Conservation (phyloP, 495 filamentous ascomycete species). For the Hypomontagnella submonticulosa region DNA sequence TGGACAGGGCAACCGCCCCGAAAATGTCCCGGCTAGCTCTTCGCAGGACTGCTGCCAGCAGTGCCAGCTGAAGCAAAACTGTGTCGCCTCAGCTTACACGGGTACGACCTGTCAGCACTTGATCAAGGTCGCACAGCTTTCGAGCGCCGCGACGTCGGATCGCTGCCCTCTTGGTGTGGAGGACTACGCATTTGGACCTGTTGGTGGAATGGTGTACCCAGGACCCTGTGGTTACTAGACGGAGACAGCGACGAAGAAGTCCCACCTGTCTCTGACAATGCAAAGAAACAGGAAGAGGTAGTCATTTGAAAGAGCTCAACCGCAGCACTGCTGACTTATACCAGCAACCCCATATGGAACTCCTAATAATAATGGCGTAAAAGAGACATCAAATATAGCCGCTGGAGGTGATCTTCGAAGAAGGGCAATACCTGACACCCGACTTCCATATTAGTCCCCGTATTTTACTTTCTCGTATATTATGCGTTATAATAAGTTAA, state of each 20-base stretch:
- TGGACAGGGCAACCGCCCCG: slow-evolving; percentile 12
- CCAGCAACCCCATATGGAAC: no score
- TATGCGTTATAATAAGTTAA: no score
- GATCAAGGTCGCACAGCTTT: slow-evolving; percentile 15
- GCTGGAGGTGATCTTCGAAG: no score
- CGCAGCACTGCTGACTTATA: no score
- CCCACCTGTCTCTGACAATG: no score
- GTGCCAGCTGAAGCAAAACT: slow-evolving; percentile 27
- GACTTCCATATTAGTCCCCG: no score
- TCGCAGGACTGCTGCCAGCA: slow-evolving; percentile 26
- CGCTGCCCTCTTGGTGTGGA: slow-evolving; percentile 26
- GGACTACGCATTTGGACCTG: slow-evolving; percentile 24
- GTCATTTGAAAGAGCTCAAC: no score
- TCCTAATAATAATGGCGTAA: no score
- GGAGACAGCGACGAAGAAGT: not conserved
- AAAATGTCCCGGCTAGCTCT: slow-evolving; percentile 18
- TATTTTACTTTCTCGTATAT: no score
- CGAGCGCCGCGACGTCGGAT: slow-evolving; percentile 21
- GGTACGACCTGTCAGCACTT: slow-evolving; percentile 17
- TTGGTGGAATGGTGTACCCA: slow-evolving; percentile 24
- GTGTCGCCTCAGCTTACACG: slow-evolving; percentile 22
- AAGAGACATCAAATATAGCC: no score
- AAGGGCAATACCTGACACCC: no score
- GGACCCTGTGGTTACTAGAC: slow-evolving; percentile 24
- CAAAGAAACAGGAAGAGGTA: no score